Conservation (phyloP, 106 monocot genomes). For the Posidonia australis region DNA sequence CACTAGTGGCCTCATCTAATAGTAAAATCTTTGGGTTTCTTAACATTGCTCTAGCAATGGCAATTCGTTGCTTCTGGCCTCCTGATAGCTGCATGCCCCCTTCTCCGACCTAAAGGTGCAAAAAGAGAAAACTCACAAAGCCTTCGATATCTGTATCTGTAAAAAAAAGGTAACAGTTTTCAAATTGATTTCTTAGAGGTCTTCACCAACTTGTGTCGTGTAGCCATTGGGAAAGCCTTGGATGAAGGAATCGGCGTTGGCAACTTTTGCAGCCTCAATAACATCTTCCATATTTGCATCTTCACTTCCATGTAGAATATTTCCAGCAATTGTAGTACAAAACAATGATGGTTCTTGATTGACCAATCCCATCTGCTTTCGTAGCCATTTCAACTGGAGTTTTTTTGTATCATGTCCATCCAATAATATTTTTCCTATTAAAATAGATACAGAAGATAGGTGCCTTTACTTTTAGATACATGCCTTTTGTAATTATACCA, state of each 20-base stretch:
- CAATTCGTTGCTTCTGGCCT: slow-evolving; percentile 68
- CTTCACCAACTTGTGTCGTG: slow-evolving; percentile 68
- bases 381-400: slow-evolving; percentile 7
- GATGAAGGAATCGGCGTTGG: slow-evolving; percentile 63
- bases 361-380: slow-evolving; percentile 16
- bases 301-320: slow-evolving; percentile 57
- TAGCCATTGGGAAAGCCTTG: slow-evolving; percentile 52
- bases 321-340: slow-evolving; percentile 39
- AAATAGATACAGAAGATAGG: no score
- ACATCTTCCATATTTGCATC: slow-evolving; percentile 53
- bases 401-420: slow-evolving; percentile 10
- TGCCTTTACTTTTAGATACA: no score
- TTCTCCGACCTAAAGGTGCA: no score
- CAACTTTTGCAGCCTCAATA: slow-evolving; percentile 35
- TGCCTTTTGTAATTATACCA: no score
- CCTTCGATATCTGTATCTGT: no score
- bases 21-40: slow-evolving; percentile 60
- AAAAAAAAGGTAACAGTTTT: no score
- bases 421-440: slow-evolving; percentile 15
- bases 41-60: slow-evolving; percentile 61
- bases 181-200: no score
- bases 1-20: slow-evolving; percentile 76
- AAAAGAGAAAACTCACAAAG: no score
- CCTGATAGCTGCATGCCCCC: slow-evolving; percentile 67
- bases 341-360: slow-evolving; percentile 15